These are phyloP conservation scores for Phytophthora pistaciae DNA, from an alignment of 352 stramenopile genomes.

Conservation along the genomic window DNA sequence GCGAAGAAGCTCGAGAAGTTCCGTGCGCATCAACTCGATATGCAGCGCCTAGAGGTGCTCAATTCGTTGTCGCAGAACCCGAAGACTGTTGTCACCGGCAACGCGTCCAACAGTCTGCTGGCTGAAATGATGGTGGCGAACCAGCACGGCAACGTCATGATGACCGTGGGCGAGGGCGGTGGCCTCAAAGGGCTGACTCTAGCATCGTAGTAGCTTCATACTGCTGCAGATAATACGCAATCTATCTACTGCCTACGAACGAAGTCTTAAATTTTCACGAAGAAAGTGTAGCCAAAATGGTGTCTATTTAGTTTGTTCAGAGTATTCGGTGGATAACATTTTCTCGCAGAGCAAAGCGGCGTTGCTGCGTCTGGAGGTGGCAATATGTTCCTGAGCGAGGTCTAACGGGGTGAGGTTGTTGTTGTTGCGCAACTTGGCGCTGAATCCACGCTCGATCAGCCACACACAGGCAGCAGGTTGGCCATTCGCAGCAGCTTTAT, in stretches of 20 bases:
- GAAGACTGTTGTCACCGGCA: conserved; percentile 43
- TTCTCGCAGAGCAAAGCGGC: conserved; percentile 56
- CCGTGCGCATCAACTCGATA: conserved; percentile 37
- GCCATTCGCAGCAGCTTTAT: conserved; percentile 82
- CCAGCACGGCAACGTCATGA: conserved; percentile 39
- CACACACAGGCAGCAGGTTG: conserved; percentile 72
- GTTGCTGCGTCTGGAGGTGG: conserved; percentile 42
- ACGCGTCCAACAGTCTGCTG: conserved; percentile 46
- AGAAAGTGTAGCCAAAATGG: neutral
- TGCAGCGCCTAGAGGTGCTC: conserved; percentile 47
- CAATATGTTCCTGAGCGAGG: conserved; percentile 60
- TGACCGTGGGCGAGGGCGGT: conserved; percentile 38
- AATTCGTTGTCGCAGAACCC: conserved; percentile 37
- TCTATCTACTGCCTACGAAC: too few species aligned
- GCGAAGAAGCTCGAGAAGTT: conserved; percentile 49
- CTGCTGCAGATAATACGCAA: neutral
- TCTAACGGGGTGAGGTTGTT: conserved; percentile 71
- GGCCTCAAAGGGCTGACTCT: conserved; percentile 32
- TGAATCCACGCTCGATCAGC: conserved; percentile 76
- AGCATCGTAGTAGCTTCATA: conserved; percentile 20
- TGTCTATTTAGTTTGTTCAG: conserved; percentile 24
- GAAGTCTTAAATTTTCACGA: neutral
- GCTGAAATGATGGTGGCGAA: conserved; percentile 50
- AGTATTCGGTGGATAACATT: conserved; percentile 53
- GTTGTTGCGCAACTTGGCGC: conserved; percentile 71